Evolutionary conservation across 179 eudicot species (phyloP).

Genomic region (Spergularia azorica): DNA sequence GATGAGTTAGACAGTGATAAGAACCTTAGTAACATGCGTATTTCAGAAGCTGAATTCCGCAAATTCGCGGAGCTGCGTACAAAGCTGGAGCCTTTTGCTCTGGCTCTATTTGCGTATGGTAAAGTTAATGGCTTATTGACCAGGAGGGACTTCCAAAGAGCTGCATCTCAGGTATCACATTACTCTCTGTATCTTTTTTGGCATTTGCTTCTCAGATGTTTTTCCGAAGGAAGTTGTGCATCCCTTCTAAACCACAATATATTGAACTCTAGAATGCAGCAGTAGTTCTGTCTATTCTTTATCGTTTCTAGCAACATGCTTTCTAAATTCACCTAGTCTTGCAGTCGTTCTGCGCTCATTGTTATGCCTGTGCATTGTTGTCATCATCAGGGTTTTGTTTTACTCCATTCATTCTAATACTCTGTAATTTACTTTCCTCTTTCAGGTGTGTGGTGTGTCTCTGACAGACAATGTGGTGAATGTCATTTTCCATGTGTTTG

Average conservation of each 20-base stretch:
- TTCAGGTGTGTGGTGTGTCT: conserved; percentile 79
- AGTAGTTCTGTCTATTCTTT: not conserved
- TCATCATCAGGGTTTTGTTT: not conserved
- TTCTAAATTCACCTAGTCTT: not conserved
- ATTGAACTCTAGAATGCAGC: not conserved
- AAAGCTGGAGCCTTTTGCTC: conserved; percentile 60
- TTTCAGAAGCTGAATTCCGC: conserved; percentile 68
- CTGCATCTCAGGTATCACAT: conserved; percentile 58
- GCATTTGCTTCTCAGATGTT: not conserved
- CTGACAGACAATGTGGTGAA: conserved; percentile 68
- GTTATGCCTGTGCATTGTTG: no score
- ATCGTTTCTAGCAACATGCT: not conserved
- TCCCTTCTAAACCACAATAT: not conserved
- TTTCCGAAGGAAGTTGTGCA: not conserved
- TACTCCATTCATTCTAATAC: not conserved
- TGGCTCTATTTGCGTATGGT: conserved; percentile 76
- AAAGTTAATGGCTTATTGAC: conserved; percentile 65
- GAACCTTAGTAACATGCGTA: conserved; percentile 40
- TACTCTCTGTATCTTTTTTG: not conserved
- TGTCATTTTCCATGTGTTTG: conserved; percentile 72
- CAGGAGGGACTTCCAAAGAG: conserved; percentile 75
- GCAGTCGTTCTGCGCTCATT: no score
- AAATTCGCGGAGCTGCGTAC: conserved; percentile 71
- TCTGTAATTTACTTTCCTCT: not conserved
- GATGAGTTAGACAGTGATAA: conserved; percentile 63